phyloP scores from a whole-genome alignment of 2,329 filamentous ascomycete genomes.

The Iodosphaeria phyllophila region DNA sequence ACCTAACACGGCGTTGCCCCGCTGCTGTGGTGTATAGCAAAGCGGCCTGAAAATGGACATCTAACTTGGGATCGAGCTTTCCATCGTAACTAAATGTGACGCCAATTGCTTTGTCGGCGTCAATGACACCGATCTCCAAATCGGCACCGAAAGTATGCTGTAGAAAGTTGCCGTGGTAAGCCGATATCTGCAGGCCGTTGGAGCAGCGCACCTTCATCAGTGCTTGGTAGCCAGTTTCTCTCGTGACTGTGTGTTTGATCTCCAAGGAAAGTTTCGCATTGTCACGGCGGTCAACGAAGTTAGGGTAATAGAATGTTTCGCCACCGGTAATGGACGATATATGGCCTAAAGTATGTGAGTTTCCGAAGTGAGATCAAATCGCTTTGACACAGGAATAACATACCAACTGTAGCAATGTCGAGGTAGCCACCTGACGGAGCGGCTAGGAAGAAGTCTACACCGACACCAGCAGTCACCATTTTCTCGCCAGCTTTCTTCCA shows the following conservation, averaged over 20 bases:
- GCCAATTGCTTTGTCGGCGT: constrained; percentile 82
- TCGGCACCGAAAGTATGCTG: constrained; percentile 93
- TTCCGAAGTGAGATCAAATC: not conserved
- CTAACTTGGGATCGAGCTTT: constrained; percentile 89
- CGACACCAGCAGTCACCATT: constrained; percentile 73
- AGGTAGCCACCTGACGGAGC: constrained; percentile 80
- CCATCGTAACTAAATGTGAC: constrained; percentile 92
- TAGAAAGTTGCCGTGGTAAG: constrained; percentile 93
- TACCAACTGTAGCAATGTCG: constrained; percentile 80
- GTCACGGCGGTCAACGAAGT: constrained; percentile 80
- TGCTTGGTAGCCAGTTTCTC: constrained; percentile 88
- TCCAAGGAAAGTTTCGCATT: constrained; percentile 68
- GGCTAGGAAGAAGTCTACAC: constrained; percentile 86
- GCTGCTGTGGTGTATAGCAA: constrained; percentile 83
- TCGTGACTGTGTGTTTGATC: constrained; percentile 66
- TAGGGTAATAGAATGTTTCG: constrained; percentile 92
- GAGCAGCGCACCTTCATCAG: constrained; percentile 98
- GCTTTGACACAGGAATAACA: constrained; percentile 17
- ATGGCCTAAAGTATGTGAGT: constrained; percentile 36
- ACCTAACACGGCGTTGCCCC: constrained; percentile 78
- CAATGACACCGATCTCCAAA: constrained; percentile 79
- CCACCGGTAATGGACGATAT: constrained; percentile 79
- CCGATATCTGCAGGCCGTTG: constrained; percentile 79
- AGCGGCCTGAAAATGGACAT: constrained; percentile 94
- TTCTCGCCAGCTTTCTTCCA: constrained; percentile 78